Percentiles rank a stretch among this genome's conserved stretches.
Conservation (phyloP, 805 yeast genomes). For the Kluyveromyces siamensis region DNA sequence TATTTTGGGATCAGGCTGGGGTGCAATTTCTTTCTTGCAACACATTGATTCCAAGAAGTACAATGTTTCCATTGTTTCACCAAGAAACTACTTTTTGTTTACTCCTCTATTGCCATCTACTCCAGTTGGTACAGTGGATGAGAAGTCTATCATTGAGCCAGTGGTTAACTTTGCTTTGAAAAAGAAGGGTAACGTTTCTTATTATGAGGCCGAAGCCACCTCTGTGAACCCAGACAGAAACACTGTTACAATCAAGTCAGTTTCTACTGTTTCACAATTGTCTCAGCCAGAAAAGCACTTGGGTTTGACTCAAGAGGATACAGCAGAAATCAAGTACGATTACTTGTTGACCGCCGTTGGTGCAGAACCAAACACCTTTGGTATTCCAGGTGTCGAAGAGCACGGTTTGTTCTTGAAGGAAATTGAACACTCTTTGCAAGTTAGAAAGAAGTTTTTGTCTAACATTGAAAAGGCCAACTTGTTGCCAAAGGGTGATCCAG, state of each 20-base stretch:
- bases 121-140: constrained; percentile 85
- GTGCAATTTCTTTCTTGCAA: constrained; percentile 77
- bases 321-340: constrained; percentile 54
- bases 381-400: constrained; percentile 84
- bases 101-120: constrained; percentile 90
- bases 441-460: constrained; percentile 75
- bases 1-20: constrained; percentile 89
- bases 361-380: constrained; percentile 88
- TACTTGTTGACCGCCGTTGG: constrained; percentile 87
- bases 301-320: constrained; percentile 32
- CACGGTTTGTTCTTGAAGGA: constrained; percentile 84
- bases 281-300: constrained; percentile 26
- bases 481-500: constrained; percentile 68
- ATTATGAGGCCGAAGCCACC: constrained; percentile 87
- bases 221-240: constrained; percentile 69
- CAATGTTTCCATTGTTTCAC: constrained; percentile 83
- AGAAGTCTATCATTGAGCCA: constrained; percentile 91
- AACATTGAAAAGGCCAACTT: constrained; percentile 83
- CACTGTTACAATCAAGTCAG: constrained; percentile 50
- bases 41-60: constrained; percentile 78
- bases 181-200: constrained; percentile 67
- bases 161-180: constrained; percentile 79
- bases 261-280: constrained; percentile 26
- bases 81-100: constrained; percentile 88
- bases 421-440: constrained; percentile 73